phyloP scores from a whole-genome alignment of 495 filamentous ascomycete genomes.

The Penicillium cataractarum region DNA sequence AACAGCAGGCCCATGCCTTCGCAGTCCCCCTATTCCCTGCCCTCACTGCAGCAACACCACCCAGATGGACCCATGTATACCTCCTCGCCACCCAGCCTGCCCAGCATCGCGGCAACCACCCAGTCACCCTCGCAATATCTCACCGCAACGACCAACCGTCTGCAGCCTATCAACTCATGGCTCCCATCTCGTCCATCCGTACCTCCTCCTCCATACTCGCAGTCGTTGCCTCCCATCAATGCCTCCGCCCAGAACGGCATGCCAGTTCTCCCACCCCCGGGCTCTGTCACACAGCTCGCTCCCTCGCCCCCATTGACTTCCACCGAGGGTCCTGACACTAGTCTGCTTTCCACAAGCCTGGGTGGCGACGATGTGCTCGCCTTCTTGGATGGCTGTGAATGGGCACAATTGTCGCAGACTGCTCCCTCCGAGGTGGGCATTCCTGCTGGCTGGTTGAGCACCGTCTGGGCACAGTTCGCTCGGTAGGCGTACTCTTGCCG shows the following conservation, averaged over 20 bases:
- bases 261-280: slow-evolving; percentile 42
- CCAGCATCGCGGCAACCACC: slow-evolving; percentile 36
- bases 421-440: slow-evolving; percentile 41
- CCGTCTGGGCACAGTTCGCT: slow-evolving; percentile 44
- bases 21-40: slow-evolving; percentile 46
- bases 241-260: slow-evolving; percentile 34
- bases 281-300: slow-evolving; percentile 36
- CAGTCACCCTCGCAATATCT: slow-evolving; percentile 40
- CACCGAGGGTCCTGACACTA: slow-evolving; percentile 33
- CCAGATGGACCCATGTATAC: slow-evolving; percentile 42
- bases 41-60: slow-evolving; percentile 47
- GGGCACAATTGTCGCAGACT: slow-evolving; percentile 37
- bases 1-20: slow-evolving; percentile 42
- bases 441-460: slow-evolving; percentile 46
- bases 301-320: slow-evolving; percentile 45
- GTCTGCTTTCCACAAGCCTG: slow-evolving; percentile 41
- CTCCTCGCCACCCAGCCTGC: slow-evolving; percentile 43
- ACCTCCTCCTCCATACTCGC: slow-evolving; percentile 44
- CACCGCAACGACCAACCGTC: slow-evolving; percentile 38
- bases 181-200: slow-evolving; percentile 39
- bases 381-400: slow-evolving; percentile 52
- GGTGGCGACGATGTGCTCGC: slow-evolving; percentile 52
- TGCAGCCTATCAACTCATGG: slow-evolving; percentile 50
- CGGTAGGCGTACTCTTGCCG: slow-evolving; percentile 19
- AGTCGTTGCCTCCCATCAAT: slow-evolving; percentile 47